Evolutionary conservation across 495 filamentous ascomycete genomes (phyloP), one percentile per base, ranked within the genome.

Genomic region (Neurospora sp.): DNA sequence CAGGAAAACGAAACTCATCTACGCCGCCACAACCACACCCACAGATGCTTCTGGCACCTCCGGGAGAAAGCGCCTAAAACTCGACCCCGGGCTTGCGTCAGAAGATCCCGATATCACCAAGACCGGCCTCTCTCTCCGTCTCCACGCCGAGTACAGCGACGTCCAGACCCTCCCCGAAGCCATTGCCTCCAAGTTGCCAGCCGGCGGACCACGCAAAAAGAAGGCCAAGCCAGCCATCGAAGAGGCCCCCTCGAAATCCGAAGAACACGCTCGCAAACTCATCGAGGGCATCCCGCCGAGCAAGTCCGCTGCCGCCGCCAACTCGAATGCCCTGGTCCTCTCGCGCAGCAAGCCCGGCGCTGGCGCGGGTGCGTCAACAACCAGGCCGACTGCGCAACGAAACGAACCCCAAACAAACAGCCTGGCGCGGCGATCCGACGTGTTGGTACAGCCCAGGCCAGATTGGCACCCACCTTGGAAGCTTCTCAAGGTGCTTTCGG

Each of bases 391-490:
- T 39, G 61, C 48, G 39, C 73, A 78, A 37, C 75, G 76, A 37
- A 77, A 76, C 75, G 77, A 80, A 70, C 74, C 76, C 14, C 74
- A 77, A 70, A 53, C 77, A 20, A 72, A 74, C 80, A 91, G 88
- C 75, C 82, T 94, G 73, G 86, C 91, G 68, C 85, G 90, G 71
- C 87, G 89, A 71, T 88, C 92, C 44, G 90, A 89, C 40, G 86
- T 69, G 53, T 22, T 88, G 40, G 86, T 90, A 76, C 94, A 95
- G 78, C 83, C 90, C 73, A 91, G 88, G 75, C 96, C 96, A 12
- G 89, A 96, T 53, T 99, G 96, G 96, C 95, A 98, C 79, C 87
- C 95, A 69, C 96, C 96, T 39, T 98, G 96, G 96, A 98, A 98
- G 87, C 89, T 98, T 74, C 94, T 97, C 91, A 88, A 96, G 71